These are phyloP conservation scores for Medicago truncatula DNA, from an alignment of 306 rosid genomes.

Conservation along the genomic window MtrunA17r5.0-ANR NC_053045.1:55816001-55816500, in stretches of 20 bases:
- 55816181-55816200: not conserved
- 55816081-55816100: not conserved
- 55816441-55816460: not conserved
- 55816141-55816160: not conserved
- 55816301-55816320: not conserved
- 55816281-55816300: constrained; percentile 1
- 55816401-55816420: not conserved
- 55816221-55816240: not conserved
- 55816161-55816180: not conserved
- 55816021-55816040: not conserved
- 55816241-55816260: not conserved
- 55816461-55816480: not conserved
- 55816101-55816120: not conserved
- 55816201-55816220: not conserved
- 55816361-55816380: not conserved
- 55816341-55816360: not conserved
- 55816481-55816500: constrained; percentile 9
- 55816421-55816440: not conserved
- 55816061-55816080: not conserved
- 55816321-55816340: not conserved
- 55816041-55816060: not conserved
- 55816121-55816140: not conserved
- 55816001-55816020: too few relatives aligned
- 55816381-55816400: not conserved
- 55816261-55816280: not conserved